These are phyloP conservation scores for Meira nashicola DNA, from an alignment of 1,284 basidiomycete species.

Conservation along the genomic window DNA sequence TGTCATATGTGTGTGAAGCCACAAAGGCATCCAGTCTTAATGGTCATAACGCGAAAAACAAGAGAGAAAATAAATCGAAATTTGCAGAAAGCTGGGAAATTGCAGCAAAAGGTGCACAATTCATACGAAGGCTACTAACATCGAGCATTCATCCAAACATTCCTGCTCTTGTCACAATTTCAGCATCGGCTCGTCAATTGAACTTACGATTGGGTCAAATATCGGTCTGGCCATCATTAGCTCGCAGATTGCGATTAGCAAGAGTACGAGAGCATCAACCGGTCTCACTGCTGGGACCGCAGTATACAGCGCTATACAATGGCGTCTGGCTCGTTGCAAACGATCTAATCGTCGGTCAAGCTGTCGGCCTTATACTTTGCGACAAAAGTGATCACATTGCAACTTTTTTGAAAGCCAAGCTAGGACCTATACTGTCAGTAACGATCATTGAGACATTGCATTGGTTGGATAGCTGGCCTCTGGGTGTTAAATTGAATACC, in stretches of 20 bases:
- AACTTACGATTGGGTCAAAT: slow-evolving; percentile 5
- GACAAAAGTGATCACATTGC: slow-evolving; percentile 15
- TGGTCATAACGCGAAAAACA: no score
- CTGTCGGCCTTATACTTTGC: slow-evolving; percentile 58
- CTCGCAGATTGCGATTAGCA: slow-evolving; percentile 15
- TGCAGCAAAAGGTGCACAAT: slow-evolving; percentile 1
- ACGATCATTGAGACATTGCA: slow-evolving; percentile 56
- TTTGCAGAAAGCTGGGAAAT: slow-evolving; percentile 10
- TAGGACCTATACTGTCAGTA: not conserved
- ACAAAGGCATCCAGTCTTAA: no score
- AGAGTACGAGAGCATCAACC: slow-evolving; percentile 17
- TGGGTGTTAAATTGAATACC: slow-evolving; percentile 90
- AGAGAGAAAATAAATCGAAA: no score
- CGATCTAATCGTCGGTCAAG: slow-evolving; percentile 75
- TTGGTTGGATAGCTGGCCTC: slow-evolving; percentile 94
- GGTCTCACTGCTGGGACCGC: slow-evolving; percentile 18
- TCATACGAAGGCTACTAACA: not conserved
- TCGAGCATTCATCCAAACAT: no score
- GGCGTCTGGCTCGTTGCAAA: slow-evolving; percentile 84
- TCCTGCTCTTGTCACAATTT: no score
- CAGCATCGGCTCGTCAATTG: not conserved
- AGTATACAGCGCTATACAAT: slow-evolving; percentile 71
- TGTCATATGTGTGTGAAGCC: no score
- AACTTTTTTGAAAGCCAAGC: not conserved
- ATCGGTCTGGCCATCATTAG: slow-evolving; percentile 51